A percentile compares a stretch with the other conserved stretches of the same genome.
phyloP scores from a whole-genome alignment of 2,329 filamentous ascomycete species.

The Colletotrichum orchidophilum region DNA sequence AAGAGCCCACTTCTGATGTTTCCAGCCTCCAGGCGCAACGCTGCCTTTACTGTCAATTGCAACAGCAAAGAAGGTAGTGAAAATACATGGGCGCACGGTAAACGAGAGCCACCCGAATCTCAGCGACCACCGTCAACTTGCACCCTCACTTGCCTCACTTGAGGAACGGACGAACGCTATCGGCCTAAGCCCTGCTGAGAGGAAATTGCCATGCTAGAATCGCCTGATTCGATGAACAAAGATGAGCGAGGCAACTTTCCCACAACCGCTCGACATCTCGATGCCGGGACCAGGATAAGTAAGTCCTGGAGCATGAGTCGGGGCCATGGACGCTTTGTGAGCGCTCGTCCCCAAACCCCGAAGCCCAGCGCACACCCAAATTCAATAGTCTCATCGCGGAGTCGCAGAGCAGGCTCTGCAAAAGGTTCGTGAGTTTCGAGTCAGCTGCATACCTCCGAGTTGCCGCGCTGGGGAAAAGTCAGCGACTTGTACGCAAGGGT shows the following conservation, averaged over 20 bases:
- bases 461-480: constrained; percentile 6
- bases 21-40: not conserved
- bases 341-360: not conserved
- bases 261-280: not conserved
- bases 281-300: not conserved
- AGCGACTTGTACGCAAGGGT: not conserved
- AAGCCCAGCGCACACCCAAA: not conserved
- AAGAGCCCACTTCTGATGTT: not conserved
- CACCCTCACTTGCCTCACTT: not conserved
- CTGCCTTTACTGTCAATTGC: not conserved
- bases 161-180: not conserved
- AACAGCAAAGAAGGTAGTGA: not conserved
- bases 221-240: constrained; percentile 7
- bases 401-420: constrained; percentile 1
- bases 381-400: not conserved
- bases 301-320: constrained; percentile 13
- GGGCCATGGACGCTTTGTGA: constrained; percentile 1
- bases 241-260: not conserved
- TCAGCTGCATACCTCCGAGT: constrained; percentile 10
- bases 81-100: not conserved
- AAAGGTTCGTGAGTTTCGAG: constrained; percentile 12
- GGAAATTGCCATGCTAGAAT: not conserved
- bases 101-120: not conserved
- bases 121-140: not conserved
- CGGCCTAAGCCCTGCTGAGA: not conserved